A percentile compares a stretch with the other conserved stretches of the same genome.
Evolutionary conservation across 208 protist genomes (phyloP).

Genomic region (Leishmania lainsoni): DNA sequence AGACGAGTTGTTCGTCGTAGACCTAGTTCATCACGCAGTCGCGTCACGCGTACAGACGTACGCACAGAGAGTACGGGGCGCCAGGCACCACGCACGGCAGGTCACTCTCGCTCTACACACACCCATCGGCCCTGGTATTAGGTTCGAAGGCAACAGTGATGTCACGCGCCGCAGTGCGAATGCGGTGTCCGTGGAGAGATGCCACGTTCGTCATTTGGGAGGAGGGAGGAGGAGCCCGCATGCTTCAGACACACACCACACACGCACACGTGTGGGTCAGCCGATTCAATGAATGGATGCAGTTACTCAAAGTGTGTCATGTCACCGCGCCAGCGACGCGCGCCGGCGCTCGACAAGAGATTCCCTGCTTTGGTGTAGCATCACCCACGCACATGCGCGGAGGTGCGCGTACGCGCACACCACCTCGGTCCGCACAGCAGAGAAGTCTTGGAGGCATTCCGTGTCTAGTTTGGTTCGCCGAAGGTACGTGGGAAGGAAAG

Average conservation of each 20-base stretch:
- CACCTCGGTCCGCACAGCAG: not conserved
- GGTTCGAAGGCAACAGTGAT: constrained; percentile 25
- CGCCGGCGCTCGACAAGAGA: constrained; percentile 43
- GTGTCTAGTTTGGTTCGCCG: too few relatives aligned
- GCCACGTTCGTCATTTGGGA: constrained; percentile 18
- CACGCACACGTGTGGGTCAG: not conserved
- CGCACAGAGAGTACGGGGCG: not conserved
- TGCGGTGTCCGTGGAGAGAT: constrained; percentile 22
- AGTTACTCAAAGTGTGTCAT: constrained; percentile 44
- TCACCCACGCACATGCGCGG: constrained; percentile 9
- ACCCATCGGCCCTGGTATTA: constrained; percentile 11
- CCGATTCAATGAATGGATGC: constrained; percentile 26
- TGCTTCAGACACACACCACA: not conserved
- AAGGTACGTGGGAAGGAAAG: too few relatives aligned
- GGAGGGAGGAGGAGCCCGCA: not conserved
- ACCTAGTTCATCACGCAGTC: constrained; percentile 35
- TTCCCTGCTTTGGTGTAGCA: constrained; percentile 45
- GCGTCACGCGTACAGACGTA: not conserved
- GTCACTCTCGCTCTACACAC: not conserved
- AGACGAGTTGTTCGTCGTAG: constrained; percentile 38
- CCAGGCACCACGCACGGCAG: not conserved
- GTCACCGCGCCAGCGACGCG: constrained; percentile 30
- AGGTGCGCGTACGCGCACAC: not conserved
- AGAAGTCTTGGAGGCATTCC: too few relatives aligned
- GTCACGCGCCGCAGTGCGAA: constrained; percentile 14